Conservation (phyloP, 768 basidiomycete genomes). For the Mycena amicta region DNA sequence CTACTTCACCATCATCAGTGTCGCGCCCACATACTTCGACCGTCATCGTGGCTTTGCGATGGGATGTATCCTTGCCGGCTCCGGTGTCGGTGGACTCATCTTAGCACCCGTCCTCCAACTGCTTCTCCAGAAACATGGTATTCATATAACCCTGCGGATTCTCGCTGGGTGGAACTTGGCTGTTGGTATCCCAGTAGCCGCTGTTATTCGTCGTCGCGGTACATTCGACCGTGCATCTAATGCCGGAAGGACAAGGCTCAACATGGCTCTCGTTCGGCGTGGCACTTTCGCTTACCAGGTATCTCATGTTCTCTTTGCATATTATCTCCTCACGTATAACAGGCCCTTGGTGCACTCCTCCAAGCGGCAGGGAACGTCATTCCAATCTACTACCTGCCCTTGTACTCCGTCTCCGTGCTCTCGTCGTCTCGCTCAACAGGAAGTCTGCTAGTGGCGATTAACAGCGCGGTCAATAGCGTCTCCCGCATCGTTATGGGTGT, state of each 20-base stretch:
- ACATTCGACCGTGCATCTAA: conserved; percentile 19
- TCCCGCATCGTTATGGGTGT: conserved; percentile 44
- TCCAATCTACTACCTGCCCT: conserved; percentile 45
- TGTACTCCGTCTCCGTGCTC: conserved; percentile 43
- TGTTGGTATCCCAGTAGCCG: conserved; percentile 38
- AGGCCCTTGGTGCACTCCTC: conserved; percentile 43
- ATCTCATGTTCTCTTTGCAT: background rate
- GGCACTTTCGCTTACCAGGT: conserved; percentile 48
- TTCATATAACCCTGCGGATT: conserved; percentile 40
- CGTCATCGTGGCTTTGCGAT: conserved; percentile 48
- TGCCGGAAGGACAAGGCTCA: conserved; percentile 32
- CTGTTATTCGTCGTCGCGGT: conserved; percentile 32
- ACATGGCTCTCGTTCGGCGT: conserved; percentile 38
- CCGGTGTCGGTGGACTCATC: conserved; percentile 46
- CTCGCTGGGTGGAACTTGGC: conserved; percentile 44
- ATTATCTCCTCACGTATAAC: background rate
- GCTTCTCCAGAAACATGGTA: conserved; percentile 37
- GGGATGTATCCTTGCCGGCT: conserved; percentile 44
- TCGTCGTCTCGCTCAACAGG: conserved; percentile 38
- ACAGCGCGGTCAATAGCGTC: conserved; percentile 45
- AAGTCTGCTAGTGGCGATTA: conserved; percentile 42
- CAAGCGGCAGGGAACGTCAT: conserved; percentile 49
- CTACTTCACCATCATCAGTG: conserved; percentile 46
- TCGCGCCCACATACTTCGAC: conserved; percentile 46
- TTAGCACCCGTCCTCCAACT: conserved; percentile 41